These are phyloP conservation scores for Fusarium coicis DNA, from an alignment of 2,329 filamentous ascomycete genomes.

Conservation along the genomic window DNA sequence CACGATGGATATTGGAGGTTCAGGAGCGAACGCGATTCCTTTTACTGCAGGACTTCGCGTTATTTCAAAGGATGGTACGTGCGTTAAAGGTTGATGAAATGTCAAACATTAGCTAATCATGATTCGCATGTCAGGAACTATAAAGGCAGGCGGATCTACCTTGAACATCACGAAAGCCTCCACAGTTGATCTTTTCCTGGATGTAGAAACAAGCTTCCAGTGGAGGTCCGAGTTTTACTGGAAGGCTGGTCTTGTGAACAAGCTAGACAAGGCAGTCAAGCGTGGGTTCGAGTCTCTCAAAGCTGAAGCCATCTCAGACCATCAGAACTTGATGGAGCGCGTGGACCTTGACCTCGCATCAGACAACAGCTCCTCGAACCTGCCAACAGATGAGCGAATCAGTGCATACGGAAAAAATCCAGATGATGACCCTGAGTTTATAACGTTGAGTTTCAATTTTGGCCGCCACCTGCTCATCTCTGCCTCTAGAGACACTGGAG, in stretches of 20 bases:
- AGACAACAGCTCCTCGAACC: not conserved
- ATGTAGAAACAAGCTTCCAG: not conserved
- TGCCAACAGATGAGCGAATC: not conserved
- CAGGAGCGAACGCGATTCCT: not conserved
- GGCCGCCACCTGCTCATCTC: not conserved
- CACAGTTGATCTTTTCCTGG: not conserved
- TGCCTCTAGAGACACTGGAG: not conserved
- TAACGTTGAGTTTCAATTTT: not conserved
- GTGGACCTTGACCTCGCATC: not conserved
- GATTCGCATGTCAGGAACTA: accelerated
- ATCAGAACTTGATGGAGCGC: not conserved
- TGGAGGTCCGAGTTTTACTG: not conserved
- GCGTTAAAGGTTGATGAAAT: accelerated
- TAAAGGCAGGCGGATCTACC: not conserved
- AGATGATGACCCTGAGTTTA: not conserved
- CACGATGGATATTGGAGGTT: not conserved
- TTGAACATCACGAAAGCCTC: not conserved
- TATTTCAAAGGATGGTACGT: not conserved
- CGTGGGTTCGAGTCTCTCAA: not conserved
- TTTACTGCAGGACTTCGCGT: not conserved
- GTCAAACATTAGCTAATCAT: not conserved
- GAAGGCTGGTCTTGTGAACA: not conserved
- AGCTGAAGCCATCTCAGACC: not conserved
- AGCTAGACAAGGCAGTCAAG: not conserved
- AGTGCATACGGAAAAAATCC: not conserved